A percentile compares a stretch with the other conserved stretches of the same genome.
These are phyloP conservation scores for Fraxinus baroniana DNA, from an alignment of 305 asterid species.

Conservation along the genomic window DNA sequence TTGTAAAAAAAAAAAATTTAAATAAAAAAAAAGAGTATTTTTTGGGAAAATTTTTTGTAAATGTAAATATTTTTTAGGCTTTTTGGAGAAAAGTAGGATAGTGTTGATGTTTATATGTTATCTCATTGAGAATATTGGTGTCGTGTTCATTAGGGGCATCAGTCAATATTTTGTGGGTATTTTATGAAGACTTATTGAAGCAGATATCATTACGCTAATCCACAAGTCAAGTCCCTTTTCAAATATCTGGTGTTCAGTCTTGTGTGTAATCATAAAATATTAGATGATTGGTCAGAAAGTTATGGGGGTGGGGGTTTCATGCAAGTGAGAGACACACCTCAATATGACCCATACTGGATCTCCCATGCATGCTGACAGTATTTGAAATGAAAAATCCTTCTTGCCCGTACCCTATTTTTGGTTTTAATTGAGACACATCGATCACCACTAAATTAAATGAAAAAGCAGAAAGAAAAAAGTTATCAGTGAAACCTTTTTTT, in stretches of 20 bases:
- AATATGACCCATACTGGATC: constrained; percentile 36
- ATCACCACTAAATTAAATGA: not conserved
- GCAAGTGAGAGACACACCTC: constrained; percentile 29
- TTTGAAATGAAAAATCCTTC: not conserved
- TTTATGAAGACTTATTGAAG: constrained; percentile 6
- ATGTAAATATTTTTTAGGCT: not conserved
- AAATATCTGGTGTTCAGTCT: constrained; percentile 11
- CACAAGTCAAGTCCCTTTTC: constrained; percentile 23
- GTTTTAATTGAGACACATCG: not conserved
- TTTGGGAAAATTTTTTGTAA: too few species aligned
- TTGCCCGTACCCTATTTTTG: not conserved
- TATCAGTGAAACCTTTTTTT: not conserved
- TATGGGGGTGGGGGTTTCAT: constrained; percentile 23
- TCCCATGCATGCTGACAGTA: constrained; percentile 13
- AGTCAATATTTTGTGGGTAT: constrained; percentile 19
- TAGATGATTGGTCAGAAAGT: constrained; percentile 21
- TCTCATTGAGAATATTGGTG: not conserved
- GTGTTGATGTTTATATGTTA: too few species aligned
- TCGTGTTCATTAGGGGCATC: constrained; percentile 22
- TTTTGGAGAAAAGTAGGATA: not conserved
- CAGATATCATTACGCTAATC: constrained; percentile 25
- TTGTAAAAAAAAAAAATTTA: too few species aligned
- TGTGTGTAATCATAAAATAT: constrained; percentile 8
- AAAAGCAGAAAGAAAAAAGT: not conserved
- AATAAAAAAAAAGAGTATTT: too few species aligned